Conservation (phyloP, 2,329 filamentous ascomycete genomes). For the Zymoseptoria ardabiliae region DNA sequence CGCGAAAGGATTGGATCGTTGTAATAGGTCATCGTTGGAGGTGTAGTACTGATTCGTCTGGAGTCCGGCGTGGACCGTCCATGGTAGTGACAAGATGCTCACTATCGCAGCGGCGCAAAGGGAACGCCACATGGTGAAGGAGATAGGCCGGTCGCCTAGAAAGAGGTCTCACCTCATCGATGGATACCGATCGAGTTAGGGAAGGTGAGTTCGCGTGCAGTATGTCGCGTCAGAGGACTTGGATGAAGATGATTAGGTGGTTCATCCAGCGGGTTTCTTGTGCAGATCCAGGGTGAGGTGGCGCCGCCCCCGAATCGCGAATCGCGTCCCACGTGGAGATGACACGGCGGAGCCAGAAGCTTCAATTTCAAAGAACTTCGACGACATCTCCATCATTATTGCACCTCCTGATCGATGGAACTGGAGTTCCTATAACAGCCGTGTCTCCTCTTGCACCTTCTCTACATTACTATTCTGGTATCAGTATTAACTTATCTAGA, state of each 20-base stretch:
- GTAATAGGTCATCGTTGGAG: slow-evolving; percentile 24
- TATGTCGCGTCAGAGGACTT: not conserved
- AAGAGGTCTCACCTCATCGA: not conserved
- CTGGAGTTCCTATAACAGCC: too few relatives aligned
- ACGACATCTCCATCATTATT: too few relatives aligned
- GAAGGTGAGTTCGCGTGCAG: too few relatives aligned
- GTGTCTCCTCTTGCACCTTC: too few relatives aligned
- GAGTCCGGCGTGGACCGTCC: slow-evolving; percentile 10
- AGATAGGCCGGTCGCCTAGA: slow-evolving; percentile 1
- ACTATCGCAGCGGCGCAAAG: slow-evolving; percentile 15
- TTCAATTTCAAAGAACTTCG: too few relatives aligned
- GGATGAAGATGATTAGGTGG: not conserved
- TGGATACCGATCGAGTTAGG: not conserved
- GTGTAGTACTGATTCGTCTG: slow-evolving; percentile 23
- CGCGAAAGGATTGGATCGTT: slow-evolving; percentile 39
- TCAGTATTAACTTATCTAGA: not conserved
- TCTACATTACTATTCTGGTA: not conserved
- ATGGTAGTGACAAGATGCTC: slow-evolving; percentile 19
- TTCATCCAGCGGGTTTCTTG: too few relatives aligned
- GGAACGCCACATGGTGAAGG: slow-evolving; percentile 22
- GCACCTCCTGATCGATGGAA: too few relatives aligned
- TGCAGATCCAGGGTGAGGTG: too few relatives aligned
- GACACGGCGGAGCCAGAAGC: too few relatives aligned
- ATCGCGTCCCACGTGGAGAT: too few relatives aligned
- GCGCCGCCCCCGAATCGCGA: too few relatives aligned